A percentile compares a stretch with the other conserved stretches of the same genome.
These are phyloP conservation scores for Oenanthe sinensis DNA, from an alignment of 129 eudicot species.

Conservation along the genomic window DNA sequence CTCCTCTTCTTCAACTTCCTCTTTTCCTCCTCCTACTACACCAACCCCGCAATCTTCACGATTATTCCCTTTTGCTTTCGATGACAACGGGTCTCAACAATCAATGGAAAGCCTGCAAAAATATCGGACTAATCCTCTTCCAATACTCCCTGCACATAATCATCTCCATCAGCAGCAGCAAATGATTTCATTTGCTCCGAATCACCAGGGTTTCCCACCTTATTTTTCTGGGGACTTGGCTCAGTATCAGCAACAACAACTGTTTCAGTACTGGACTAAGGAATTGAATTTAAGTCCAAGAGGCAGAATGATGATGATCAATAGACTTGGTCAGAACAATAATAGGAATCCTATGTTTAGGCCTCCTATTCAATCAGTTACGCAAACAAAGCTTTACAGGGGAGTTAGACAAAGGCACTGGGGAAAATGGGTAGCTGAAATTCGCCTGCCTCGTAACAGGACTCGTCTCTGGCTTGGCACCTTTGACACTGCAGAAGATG, in stretches of 20 bases:
- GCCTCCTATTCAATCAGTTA: conserved; percentile 51
- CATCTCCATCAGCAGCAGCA: conserved; percentile 1
- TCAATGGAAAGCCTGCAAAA: neutral
- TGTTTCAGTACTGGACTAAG: conserved; percentile 63
- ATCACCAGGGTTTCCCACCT: conserved; percentile 44
- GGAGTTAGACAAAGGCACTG: conserved; percentile 95
- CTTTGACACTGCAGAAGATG: conserved; percentile 84
- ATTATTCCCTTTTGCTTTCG: conserved; percentile 7
- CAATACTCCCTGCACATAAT: neutral
- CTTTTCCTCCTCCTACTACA: conserved; percentile 18
- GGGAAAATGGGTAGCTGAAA: conserved; percentile 98
- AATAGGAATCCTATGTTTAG: conserved; percentile 19
- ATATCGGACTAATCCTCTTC: neutral
- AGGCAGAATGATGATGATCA: conserved; percentile 82
- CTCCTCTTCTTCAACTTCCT: neutral
- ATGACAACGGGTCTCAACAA: conserved; percentile 1
- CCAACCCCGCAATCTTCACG: conserved; percentile 25
- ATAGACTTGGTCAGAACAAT: conserved; percentile 23
- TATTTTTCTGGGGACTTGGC: conserved; percentile 49
- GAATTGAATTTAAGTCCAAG: conserved; percentile 67
- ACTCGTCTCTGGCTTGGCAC: conserved; percentile 94
- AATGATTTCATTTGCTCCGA: conserved; percentile 3
- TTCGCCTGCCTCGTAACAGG: conserved; percentile 73
- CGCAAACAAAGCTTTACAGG: conserved; percentile 57
- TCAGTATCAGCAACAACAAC: conserved; percentile 43